These are phyloP conservation scores for Botrytis galanthina DNA, from an alignment of 2,329 filamentous ascomycete species.

Conservation along the genomic window DNA sequence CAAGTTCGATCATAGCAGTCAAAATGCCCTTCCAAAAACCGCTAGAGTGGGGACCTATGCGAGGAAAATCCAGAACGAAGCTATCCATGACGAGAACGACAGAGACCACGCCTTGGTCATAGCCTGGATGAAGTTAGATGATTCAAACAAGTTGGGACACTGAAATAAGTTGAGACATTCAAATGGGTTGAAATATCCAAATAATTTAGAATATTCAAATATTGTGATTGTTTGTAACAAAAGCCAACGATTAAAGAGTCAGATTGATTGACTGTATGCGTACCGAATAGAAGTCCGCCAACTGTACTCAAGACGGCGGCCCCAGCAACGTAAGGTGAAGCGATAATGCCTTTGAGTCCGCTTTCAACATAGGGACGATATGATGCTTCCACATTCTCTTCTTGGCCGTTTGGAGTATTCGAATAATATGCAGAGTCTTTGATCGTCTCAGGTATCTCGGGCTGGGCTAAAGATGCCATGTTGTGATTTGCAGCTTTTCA, in stretches of 20 bases:
- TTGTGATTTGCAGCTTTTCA: not conserved
- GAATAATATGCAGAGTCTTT: not conserved
- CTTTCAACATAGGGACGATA: slow-evolving; percentile 2
- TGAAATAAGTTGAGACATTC: not conserved
- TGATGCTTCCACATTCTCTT: not conserved
- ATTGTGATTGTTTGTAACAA: not conserved
- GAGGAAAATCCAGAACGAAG: slow-evolving; percentile 42
- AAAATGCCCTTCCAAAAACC: slow-evolving; percentile 18
- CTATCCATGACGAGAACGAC: slow-evolving; percentile 46
- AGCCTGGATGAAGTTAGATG: slow-evolving; percentile 39
- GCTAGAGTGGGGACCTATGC: slow-evolving; percentile 13
- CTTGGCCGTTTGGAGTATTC: not conserved
- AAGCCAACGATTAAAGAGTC: not conserved
- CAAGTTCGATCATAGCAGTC: slow-evolving; percentile 41
- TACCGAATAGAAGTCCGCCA: slow-evolving; percentile 16
- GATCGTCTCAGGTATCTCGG: not conserved
- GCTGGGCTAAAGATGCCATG: not conserved
- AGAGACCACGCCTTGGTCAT: slow-evolving; percentile 47
- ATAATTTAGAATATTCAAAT: not conserved
- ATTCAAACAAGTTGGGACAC: not conserved
- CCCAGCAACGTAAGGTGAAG: slow-evolving; percentile 15
- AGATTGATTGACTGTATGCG: not conserved
- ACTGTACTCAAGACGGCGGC: slow-evolving; percentile 3
- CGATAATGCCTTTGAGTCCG: slow-evolving; percentile 11
- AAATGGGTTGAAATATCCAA: not conserved